Percentiles rank a stretch among this genome's conserved stretches.
Evolutionary conservation across 148 eudicot species (phyloP).

Genomic region (Linanthus parryae): DNA sequence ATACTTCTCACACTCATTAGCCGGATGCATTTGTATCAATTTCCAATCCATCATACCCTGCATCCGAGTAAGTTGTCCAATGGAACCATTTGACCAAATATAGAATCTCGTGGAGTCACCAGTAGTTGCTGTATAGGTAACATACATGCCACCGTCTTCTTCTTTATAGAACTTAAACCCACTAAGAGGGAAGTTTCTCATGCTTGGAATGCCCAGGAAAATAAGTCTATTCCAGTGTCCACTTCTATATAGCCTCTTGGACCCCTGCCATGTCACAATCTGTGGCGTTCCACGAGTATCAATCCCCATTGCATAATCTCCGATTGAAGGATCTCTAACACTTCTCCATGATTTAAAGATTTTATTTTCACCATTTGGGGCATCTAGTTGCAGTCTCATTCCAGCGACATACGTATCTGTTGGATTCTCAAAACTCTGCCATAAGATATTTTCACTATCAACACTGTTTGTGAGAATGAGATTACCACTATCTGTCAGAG

Average conservation of each 20-base stretch:
- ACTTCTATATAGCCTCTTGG: slow-evolving; percentile 37
- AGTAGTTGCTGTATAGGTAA: slow-evolving; percentile 20
- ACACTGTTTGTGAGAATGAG: slow-evolving; percentile 1
- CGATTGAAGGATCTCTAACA: slow-evolving; percentile 42
- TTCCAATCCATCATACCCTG: slow-evolving; percentile 12
- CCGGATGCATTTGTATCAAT: too few relatives aligned
- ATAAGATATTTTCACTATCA: slow-evolving; percentile 10
- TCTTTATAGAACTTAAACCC: too few relatives aligned
- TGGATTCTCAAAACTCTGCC: slow-evolving; percentile 58
- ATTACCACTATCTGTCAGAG: slow-evolving; percentile 35
- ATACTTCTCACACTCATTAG: too few relatives aligned
- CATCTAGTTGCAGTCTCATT: slow-evolving; percentile 25
- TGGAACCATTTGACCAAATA: slow-evolving; percentile 28
- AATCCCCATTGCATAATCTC: slow-evolving; percentile 42
- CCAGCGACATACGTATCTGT: too few relatives aligned
- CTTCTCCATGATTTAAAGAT: slow-evolving; percentile 49
- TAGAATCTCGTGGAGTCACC: slow-evolving; percentile 19
- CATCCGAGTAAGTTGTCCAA: slow-evolving; percentile 15
- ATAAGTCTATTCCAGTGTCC: slow-evolving; percentile 44
- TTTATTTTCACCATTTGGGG: slow-evolving; percentile 10
- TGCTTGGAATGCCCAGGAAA: slow-evolving; percentile 33
- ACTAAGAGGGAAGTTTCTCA: too few relatives aligned
- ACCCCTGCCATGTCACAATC: slow-evolving; percentile 44
- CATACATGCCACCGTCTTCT: too few relatives aligned
- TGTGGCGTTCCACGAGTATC: slow-evolving; percentile 48